These are phyloP conservation scores for Psilocybe cyanescens DNA, from an alignment of 768 basidiomycete species.

Conservation along the genomic window DNA sequence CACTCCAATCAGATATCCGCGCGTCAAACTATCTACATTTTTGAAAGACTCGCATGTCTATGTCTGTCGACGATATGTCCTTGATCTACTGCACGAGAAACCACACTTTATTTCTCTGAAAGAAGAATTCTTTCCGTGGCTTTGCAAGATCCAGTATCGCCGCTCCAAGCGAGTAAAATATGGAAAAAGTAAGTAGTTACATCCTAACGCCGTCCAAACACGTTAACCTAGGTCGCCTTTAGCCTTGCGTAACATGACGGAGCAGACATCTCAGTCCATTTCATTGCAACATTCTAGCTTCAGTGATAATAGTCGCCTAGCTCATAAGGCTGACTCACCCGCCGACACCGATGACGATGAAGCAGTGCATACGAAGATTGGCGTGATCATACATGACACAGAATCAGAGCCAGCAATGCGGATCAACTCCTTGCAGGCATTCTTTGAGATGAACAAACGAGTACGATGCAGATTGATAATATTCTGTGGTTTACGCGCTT, in stretches of 20 bases:
- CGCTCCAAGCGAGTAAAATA: conserved; percentile 62
- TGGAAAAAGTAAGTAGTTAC: conserved; percentile 46
- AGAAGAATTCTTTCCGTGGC: conserved; percentile 92
- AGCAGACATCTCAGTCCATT: conserved; percentile 48
- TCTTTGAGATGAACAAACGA: conserved; percentile 80
- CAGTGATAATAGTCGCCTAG: conserved; percentile 14
- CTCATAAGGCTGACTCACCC: conserved; percentile 35
- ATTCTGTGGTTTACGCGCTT: neutral
- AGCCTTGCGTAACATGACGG: conserved; percentile 50
- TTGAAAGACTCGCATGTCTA: conserved; percentile 92
- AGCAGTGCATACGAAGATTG: conserved; percentile 51
- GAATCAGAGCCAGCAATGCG: conserved; percentile 63
- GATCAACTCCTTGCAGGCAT: conserved; percentile 76
- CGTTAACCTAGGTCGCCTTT: conserved; percentile 5
- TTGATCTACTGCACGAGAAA: conserved; percentile 74
- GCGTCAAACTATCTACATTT: conserved; percentile 64
- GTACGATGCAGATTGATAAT: conserved; percentile 42
- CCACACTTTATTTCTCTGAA: conserved; percentile 78
- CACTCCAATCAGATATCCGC: conserved; percentile 61
- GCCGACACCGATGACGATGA: conserved; percentile 39
- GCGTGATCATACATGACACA: conserved; percentile 61
- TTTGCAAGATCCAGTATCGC: conserved; percentile 86
- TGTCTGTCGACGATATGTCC: conserved; percentile 74
- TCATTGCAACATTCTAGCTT: conserved; percentile 68
- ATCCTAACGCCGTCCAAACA: neutral